Percentiles rank a stretch among this genome's conserved stretches.
Conservation (phyloP, 1,284 basidiomycete species). For the Moniliophthora roreri region DNA sequence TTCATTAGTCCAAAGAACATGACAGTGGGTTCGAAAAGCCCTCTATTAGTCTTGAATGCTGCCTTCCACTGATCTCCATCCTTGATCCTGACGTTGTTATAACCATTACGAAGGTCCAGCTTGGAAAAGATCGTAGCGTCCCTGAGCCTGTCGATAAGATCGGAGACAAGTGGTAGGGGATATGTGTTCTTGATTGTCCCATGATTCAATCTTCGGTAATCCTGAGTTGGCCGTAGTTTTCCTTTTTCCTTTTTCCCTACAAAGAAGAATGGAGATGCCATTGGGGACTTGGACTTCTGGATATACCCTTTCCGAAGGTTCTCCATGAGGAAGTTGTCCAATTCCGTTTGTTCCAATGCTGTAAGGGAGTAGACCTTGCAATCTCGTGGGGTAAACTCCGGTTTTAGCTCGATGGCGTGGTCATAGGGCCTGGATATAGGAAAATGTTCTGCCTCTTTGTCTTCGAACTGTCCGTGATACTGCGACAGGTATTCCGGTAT, state of each 20-base stretch:
- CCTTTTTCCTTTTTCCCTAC: conserved; percentile 37
- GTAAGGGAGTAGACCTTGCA: conserved; percentile 26
- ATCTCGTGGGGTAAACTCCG: conserved; percentile 25
- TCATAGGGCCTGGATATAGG: conserved; percentile 14
- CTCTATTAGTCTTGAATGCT: conserved; percentile 15
- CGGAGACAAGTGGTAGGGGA: conserved; percentile 30
- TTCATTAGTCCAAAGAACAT: conserved; percentile 35
- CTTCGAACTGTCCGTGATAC: conserved; percentile 20
- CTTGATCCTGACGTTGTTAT: conserved; percentile 24
- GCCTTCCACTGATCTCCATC: conserved; percentile 27
- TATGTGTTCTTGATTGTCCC: conserved; percentile 30
- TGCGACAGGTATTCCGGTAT: neutral
- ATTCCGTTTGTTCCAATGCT: neutral
- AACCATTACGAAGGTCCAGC: conserved; percentile 28
- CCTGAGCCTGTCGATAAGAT: conserved; percentile 26
- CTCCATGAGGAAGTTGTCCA: conserved; percentile 31
- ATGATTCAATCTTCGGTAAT: conserved; percentile 33
- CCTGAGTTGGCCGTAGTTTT: conserved; percentile 22
- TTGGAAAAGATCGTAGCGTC: conserved; percentile 29
- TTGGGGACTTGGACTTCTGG: conserved; percentile 26
- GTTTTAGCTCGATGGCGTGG: conserved; percentile 26
- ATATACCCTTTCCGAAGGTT: conserved; percentile 27
- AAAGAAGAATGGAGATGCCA: conserved; percentile 40
- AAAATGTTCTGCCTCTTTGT: conserved; percentile 17
- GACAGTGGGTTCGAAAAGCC: conserved; percentile 25